Evolutionary conservation across 257 asterid genomes (phyloP), one percentile per base, ranked within the genome.

Genomic region (Solanum bulbocastanum): DNA sequence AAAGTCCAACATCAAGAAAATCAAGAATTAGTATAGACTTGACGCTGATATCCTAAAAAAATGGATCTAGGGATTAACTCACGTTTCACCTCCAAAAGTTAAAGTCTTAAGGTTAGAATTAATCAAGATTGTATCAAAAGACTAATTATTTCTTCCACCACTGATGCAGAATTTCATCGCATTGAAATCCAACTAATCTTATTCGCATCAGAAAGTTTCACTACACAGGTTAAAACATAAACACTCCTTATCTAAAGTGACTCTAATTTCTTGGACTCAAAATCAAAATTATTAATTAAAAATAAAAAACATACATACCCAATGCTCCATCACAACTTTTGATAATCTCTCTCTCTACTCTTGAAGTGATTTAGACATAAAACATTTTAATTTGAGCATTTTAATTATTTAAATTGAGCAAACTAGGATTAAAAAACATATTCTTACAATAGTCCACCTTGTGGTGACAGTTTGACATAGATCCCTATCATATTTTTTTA

Each of bases 211-310:
- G 2, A 10, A 71, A 8, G 2, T 4, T 23, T 9, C 0, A 33
- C 1, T 16, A 71, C 20, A 0, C 3, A 23, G 25, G n/a, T 8
- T 32, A 32, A 32, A 16, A 9, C 0, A 44, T 44, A 44, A 44
- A 44, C 3, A 11, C 3, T 32, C 6, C 42, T 3, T 8, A 9
- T 16, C 40, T 0, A 16, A 7, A 5, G 4, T 16, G 78, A 71
- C 7, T 32, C 9, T 0, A 2, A 0, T 16, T 33, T 11, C 3
- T 27, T 16, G 7, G 6, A 18, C 3, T 32, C 4, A 0, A 32
- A 71, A 1, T 0, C 8, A 23, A 33, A 16, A 30, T 1, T 0
- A 32, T 0, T 71, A 8, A 7, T 13, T 27, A 16, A 32, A 32
- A 33, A 3, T 66, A 2, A 16, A 71, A 14, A 32, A 4, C 11